Base-by-base conservation (phyloP, 768 basidiomycete species). In the Leccinum uliginosum region DNA sequence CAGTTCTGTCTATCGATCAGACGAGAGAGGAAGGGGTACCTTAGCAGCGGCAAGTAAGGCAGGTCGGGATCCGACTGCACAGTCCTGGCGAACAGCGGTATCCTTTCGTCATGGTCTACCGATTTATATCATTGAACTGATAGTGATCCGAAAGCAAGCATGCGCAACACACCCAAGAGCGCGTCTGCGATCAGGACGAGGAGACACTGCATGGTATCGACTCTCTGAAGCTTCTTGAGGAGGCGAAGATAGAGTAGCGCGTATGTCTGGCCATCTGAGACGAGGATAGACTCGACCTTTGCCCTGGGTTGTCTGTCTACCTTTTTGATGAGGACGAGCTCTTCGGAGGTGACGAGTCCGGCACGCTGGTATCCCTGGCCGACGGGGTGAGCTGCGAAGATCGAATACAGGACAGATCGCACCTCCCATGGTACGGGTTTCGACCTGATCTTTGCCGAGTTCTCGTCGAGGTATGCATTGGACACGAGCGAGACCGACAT, bases 401-500 rank as follows among this genome's bases (percentile, higher is more conserved):
- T 7, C 17, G 1, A 5, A 21, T 4, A 23, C 19, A 2, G 34
- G 51, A 6, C 3, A 10, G 4, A 6, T 44, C 77, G 57, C 56
- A 96, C 96, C 86, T 97, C 94, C 96, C 96, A 98, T 61, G 94
- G 94, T 10, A 97, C 92, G 1, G 87, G 86, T 72, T 95, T 97
- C 8, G 87, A 81, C 64, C 89, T 81, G 59, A 95, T 93, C 79
- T 96, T 95, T 52, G 86, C 79, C 8, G 91, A 89, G 65, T 79
- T 83, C 62, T 96, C 93, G 62, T 94, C 91, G 59, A 98, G 83
- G 76, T 88, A 93, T 2, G 83, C 71, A 65, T 88, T 93, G 23
- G 87, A 87, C 32, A 93, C 86, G 53, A 92, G 81, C 50, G 84
- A 83, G 60, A 89, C 77, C 14, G 89, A 84, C 89, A 91, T 91